Evolutionary conservation across 73 alveolate genomes (phyloP), one percentile per base, ranked within the genome.

Genomic region (Paramecium sonneborni): DNA sequence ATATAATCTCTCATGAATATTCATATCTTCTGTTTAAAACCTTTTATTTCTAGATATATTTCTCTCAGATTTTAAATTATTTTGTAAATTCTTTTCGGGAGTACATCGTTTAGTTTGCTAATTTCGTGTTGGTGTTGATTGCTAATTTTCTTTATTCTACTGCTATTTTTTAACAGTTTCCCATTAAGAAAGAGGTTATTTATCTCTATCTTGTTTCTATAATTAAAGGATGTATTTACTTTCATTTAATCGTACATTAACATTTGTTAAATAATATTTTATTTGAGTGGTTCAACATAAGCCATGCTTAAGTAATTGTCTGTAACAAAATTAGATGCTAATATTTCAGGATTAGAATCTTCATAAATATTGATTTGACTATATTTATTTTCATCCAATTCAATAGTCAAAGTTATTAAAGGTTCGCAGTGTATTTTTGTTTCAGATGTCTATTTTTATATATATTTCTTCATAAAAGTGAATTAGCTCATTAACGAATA

Each of bases 401-500:
- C 90, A 4, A 79, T 79, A 11, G 69, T 79, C 30, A 79, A 62
- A 21, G 90, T 79, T 8, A 79, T 79, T 79, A 79, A 18, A 23
- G 90, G 90, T 44, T 79, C 90, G 5, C 26, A 35, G 20, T 72
- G 57, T 6, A 62, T 62, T 72, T 72, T 72, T 11, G 86, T 32
- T 35, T 72, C 86, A 14, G 86, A 38, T 35, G 58, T 0, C 44
- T 72, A 72, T 37, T 72, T 72, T 41, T 44, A 30, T 12, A 79
- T 9, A 34, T 79, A 79, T 37, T 79, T 79, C 55, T 79, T 38
- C 90, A 79, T 79, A 44, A 43, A 79, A 5, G 46, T 44, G 28
- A 79, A 79, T 23, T 79, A 26, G 74, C 90, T 79, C 90, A 79
- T 79, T 79, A 72, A 72, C 86, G 86, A 72, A 72, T 72, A 72